Conservation (phyloP, 228 moss, liverwort and hornwort species). For the Sphagnum magellanicum region DNA sequence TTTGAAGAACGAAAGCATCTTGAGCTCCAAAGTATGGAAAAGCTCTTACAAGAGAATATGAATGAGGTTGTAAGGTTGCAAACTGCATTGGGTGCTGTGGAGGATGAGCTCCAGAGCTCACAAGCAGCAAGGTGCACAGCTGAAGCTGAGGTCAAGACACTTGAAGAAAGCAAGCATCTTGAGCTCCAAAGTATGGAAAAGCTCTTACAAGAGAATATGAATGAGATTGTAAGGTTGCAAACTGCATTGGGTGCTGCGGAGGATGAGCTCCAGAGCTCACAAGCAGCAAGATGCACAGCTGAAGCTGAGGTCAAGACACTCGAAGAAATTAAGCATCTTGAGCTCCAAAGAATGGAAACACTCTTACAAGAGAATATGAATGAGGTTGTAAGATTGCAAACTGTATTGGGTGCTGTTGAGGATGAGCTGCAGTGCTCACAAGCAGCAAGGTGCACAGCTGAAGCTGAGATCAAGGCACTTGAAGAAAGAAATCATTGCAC, state of each 20-base stretch:
- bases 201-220: too few relatives aligned
- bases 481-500: not conserved
- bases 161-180: slow-evolving; percentile 1
- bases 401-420: not conserved
- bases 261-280: slow-evolving; percentile 7
- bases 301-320: slow-evolving; percentile 4
- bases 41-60: slow-evolving; percentile 1
- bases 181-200: not conserved
- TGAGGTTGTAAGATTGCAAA: too few relatives aligned
- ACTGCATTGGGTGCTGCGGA: not conserved
- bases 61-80: slow-evolving; percentile 7
- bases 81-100: slow-evolving; percentile 7
- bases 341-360: not conserved
- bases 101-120: slow-evolving; percentile 9
- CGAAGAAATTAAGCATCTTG: slow-evolving; percentile 1
- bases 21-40: slow-evolving; percentile 7
- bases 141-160: slow-evolving; percentile 2
- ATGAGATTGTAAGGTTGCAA: too few relatives aligned
- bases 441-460: slow-evolving; percentile 2
- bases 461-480: slow-evolving; percentile 4
- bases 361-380: too few relatives aligned
- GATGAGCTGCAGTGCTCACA: slow-evolving; percentile 6
- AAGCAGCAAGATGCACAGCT: not conserved
- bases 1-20: too few relatives aligned
- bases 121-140: slow-evolving; percentile 1